Base-by-base conservation (phyloP, 1,284 basidiomycete genomes). In the Earliella scabrosa region DNA sequence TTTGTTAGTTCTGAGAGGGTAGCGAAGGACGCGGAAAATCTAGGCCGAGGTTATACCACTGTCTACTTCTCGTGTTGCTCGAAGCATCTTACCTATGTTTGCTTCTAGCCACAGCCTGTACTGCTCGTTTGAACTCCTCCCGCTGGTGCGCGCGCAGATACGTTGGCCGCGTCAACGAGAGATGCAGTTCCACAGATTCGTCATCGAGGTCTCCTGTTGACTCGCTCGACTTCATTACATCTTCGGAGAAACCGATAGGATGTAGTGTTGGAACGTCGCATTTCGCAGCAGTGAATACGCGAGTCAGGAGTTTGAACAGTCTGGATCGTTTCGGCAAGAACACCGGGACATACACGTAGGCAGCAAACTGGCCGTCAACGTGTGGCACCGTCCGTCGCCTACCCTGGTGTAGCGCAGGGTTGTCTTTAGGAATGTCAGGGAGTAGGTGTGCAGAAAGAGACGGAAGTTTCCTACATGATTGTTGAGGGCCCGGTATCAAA, bases 301-400 rank as follows among this genome's bases (percentile, higher is more conserved):
- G 75, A 54, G 73, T 65, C 18, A 92, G 58, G n/a, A 88, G 60
- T 27, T 72, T 70, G 57, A 73, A 71, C 46, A 89, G 69, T 18
- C 73, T 60, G 14, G 80, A 75, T 29, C 65, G 69, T 36, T 62
- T 71, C 14, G 75, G 69, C 26, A 90, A 54, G 21, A 69, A 58
- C 50, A 92, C 65, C 2, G 87, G 81, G 10, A 92, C 77, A 68
- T 89, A 94, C 54, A 93, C 80, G 73, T 93, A 84, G 14, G 87
- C 78, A 1, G 87, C 83, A 68, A 83, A 93, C 68, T 93, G 90
- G 0, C 92, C 93, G 26, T 92, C 88, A 10, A 91, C 82, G 65
- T 93, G 89, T 0, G 91, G 89, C 0, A 74, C 77, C 0, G 82
- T 77, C n/a, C 92, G 82, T 48, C 77, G 75, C n/a, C 93, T 82